A percentile compares a stretch with the other conserved stretches of the same genome.
Evolutionary conservation across 106 monocot species (phyloP).

Genomic region (Allium cepa): DNA sequence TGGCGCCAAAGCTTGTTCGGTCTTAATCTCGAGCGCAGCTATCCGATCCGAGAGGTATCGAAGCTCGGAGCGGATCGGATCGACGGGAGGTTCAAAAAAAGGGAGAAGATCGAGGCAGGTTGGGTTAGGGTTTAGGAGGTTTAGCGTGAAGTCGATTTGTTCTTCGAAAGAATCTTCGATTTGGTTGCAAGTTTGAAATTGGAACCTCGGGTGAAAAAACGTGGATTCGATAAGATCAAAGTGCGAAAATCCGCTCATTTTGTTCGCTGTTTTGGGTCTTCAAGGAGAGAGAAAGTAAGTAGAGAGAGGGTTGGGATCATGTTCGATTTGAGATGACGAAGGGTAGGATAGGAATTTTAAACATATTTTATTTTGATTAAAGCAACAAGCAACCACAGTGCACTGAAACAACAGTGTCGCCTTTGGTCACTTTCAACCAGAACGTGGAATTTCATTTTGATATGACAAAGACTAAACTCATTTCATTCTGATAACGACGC

Average conservation of each 20-base stretch:
- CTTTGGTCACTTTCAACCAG: no score
- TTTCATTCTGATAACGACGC: no score
- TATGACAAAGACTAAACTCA: no score
- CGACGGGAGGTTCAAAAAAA: slow-evolving; percentile 7
- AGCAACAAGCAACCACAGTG: neutral
- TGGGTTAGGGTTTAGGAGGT: slow-evolving; percentile 24
- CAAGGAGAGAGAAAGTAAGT: neutral
- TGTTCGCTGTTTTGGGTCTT: neutral
- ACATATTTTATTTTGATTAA: no score
- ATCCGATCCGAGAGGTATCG: slow-evolving; percentile 55
- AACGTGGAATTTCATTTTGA: no score
- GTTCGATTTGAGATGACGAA: neutral
- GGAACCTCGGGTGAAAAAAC: neutral
- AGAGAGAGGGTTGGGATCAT: neutral
- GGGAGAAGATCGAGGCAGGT: slow-evolving; percentile 6
- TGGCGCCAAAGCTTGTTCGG: slow-evolving; percentile 7
- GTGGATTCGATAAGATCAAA: slow-evolving; percentile 27
- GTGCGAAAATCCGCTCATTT: slow-evolving; percentile 25
- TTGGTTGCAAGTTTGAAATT: neutral
- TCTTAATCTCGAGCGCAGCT: slow-evolving; percentile 58
- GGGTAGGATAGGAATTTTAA: neutral
- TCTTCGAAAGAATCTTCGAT: slow-evolving; percentile 8
- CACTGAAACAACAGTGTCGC: neutral
- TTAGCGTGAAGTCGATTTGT: slow-evolving; percentile 23
- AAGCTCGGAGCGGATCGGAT: slow-evolving; percentile 8